Evolutionary conservation across 495 filamentous ascomycete genomes (phyloP).

Genomic region (Platismatia glauca): DNA sequence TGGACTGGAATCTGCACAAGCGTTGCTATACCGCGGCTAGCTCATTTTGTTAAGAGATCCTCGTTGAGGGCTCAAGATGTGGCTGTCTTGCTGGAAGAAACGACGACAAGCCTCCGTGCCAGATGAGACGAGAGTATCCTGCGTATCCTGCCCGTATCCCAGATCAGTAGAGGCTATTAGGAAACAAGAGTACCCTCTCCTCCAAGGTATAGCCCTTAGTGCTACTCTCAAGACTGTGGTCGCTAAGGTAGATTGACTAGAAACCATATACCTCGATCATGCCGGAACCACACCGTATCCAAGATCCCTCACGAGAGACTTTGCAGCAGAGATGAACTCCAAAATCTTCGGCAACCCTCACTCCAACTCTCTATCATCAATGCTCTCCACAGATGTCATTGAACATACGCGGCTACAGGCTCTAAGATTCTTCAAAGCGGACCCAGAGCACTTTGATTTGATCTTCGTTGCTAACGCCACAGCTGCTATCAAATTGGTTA

Average conservation of each 20-base stretch:
- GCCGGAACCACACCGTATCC: conserved; percentile 66
- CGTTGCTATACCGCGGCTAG: not conserved
- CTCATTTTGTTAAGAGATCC: not conserved
- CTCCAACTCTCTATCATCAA: conserved; percentile 57
- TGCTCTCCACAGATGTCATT: conserved; percentile 50
- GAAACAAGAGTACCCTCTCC: conserved; percentile 8
- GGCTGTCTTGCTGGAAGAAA: not conserved
- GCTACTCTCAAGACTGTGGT: not conserved
- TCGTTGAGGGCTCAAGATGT: not conserved
- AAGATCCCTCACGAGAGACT: conserved; percentile 49
- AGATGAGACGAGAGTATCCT: not conserved
- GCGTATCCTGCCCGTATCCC: not conserved
- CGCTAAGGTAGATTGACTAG: conserved; percentile 9
- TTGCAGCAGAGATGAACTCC: conserved; percentile 46
- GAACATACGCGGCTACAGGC: conserved; percentile 49
- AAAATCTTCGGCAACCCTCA: conserved; percentile 71
- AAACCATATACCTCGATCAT: conserved; percentile 60
- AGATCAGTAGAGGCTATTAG: conserved; percentile 6
- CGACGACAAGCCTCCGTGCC: not conserved
- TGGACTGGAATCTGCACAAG: not conserved
- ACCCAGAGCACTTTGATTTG: conserved; percentile 55
- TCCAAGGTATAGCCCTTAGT: not conserved
- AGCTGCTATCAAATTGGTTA: conserved; percentile 56
- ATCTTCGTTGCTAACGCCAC: conserved; percentile 64
- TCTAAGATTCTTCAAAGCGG: conserved; percentile 54